Base-by-base conservation (phyloP, 306 rosid species). In the Abrus precatorius region DNA sequence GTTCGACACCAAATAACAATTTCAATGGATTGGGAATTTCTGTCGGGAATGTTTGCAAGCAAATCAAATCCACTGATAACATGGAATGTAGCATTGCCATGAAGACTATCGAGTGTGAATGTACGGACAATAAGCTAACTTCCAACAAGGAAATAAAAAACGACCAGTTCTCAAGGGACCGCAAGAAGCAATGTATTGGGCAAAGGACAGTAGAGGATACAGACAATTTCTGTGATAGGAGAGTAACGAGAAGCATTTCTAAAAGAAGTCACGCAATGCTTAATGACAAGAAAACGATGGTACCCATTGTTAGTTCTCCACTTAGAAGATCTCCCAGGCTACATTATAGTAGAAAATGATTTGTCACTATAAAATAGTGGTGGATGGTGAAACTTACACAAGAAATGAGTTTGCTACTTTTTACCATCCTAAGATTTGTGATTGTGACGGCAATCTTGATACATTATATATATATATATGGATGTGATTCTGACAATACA, bases 271-370 rank as follows among this genome's bases (percentile, higher is more conserved):
- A 3, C n/a, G 49, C 29, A 14, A 56, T 14, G 36, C 40, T 2
- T 9, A 29, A 7, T 50, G 54, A 27, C 5, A 10, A 4, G 69
- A 71, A 55, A 44, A 47, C 13, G 55, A 5, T 3, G 64, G 62
- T 4, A 47, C 11, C 13, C 1, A 7, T 3, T 71, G 49, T 20
- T 44, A 8, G 11, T 80, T 7, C 64, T 78, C 84, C 86, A 11
- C 73, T 62, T 69, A 79, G 84, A 83, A 62, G 86, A 75, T 79
- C 86, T 70, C 68, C 63, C 4, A 78, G 81, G 78, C 41, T 78
- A 43, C 0, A 4, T 47, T 72, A n/a, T 53, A 14, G 12, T 55
- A 40, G 45, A 43, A 66, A 79, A 38, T 67, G 11, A 78, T 74
- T 47, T 30, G 47, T 44, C 41, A 2, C 27, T 5, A 47, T 34